Evolutionary conservation across 768 basidiomycete genomes (phyloP), one percentile per base, ranked within the genome.

Genomic region (Bullera alba): DNA sequence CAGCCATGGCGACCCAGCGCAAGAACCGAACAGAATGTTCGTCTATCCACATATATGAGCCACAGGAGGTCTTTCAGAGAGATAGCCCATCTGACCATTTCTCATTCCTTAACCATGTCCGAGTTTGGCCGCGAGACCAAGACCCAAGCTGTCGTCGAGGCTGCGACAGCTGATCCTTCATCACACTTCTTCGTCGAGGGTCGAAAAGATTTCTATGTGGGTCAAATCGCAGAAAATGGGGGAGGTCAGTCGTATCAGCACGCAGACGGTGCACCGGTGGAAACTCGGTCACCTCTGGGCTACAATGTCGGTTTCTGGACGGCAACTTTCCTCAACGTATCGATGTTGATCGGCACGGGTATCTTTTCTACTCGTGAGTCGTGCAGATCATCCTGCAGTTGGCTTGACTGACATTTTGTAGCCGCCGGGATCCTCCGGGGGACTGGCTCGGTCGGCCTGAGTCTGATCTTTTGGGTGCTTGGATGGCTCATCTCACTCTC

Each of bases 321-420:
- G 10, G 48, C 54, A 17, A 23, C 48, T 16, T 50, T 56, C 41
- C 21, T 62, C 14, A 63, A 57, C 38, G 42, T 61, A 17, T 56
- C 46, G 26, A 58, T 51, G 59, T 43, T 63, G 46, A 63, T 63
- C 22, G 61, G 61, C 1, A 61, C 61, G 0, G 61, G 61, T 36
- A 61, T 63, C 38, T 63, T 60, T 35, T 56, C 56, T 8, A 55
- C 47, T 28, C 59, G 48, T 52, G 32, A 44, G 50, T 56, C 2
- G 8, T 16, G 27, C 17, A 21, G 26, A 8, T 14, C 10, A 22
- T 57, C 17, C 28, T 57, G 39, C n/a, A 34, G 32, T 8, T 10
- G 10, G 32, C 32, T 34, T 34, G 32, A 8, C n/a, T 10, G n/a
- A 42, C 53, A 12, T n/a, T 19, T n/a, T 42, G 19, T 17, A 42